Conservation (phyloP, 805 yeast species). For the Wickerhamiella galacta region DNA sequence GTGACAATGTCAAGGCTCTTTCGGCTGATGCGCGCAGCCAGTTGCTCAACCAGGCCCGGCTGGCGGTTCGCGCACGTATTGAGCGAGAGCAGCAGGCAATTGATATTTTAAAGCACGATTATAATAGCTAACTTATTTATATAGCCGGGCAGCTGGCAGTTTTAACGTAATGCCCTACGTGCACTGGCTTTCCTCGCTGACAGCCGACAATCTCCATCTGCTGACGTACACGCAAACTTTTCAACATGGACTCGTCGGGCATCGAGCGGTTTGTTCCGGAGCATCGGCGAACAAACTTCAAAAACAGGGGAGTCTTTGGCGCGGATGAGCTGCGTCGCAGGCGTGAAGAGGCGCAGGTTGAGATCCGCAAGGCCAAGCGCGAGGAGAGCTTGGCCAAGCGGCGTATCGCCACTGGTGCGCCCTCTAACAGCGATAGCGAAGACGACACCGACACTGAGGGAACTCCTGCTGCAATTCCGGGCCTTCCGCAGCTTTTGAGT, state of each 20-base stretch:
- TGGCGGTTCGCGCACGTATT: constrained; percentile 14
- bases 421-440: constrained; percentile 28
- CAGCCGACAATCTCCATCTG: too few species aligned
- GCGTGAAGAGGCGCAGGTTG: constrained; percentile 94
- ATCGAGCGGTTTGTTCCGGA: constrained; percentile 85
- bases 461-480: constrained; percentile 23
- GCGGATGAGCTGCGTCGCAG: constrained; percentile 95
- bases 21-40: constrained; percentile 5
- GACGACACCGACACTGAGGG: constrained; percentile 33
- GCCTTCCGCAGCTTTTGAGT: constrained; percentile 73
- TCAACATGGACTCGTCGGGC: constrained; percentile 53
- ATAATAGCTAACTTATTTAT: too few species aligned
- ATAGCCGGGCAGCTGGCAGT: too few species aligned
- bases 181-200: too few species aligned
- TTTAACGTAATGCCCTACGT: too few species aligned
- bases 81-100: constrained; percentile 9
- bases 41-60: constrained; percentile 15
- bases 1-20: background rate
- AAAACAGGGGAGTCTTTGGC: constrained; percentile 83
- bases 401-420: constrained; percentile 35
- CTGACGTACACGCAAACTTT: constrained; percentile 1
- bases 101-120: too few species aligned
- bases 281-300: constrained; percentile 90
- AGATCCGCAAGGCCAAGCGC: constrained; percentile 86
- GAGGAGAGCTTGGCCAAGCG: constrained; percentile 90